These are phyloP conservation scores for Xerocomellus chrysenteron DNA, from an alignment of 768 basidiomycete genomes.

Conservation along the genomic window DNA sequence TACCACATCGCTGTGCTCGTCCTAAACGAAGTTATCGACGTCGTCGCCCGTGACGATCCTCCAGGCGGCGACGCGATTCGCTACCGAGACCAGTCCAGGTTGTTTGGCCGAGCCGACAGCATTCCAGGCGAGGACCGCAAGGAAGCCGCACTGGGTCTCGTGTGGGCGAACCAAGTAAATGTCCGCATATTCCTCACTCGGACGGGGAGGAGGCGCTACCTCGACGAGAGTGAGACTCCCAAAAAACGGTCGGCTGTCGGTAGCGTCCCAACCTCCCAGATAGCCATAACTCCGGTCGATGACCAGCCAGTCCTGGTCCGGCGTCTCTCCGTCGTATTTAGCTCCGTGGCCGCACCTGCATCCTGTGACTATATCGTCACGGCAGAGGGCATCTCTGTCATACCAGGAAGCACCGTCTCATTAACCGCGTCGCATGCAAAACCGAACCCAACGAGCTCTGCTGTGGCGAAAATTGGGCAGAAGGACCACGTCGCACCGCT, in stretches of 20 bases:
- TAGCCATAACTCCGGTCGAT: conserved; percentile 25
- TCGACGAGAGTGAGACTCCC: conserved; percentile 37
- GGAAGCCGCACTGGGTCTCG: conserved; percentile 83
- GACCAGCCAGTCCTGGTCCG: conserved; percentile 58
- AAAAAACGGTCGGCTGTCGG: conserved; percentile 27
- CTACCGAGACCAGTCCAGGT: conserved; percentile 72
- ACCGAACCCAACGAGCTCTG: conserved; percentile 2
- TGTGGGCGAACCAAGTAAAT: conserved; percentile 94
- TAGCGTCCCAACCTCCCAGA: not conserved
- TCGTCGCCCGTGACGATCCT: conserved; percentile 44
- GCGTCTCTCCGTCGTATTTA: conserved; percentile 76
- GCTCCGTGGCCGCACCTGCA: conserved; percentile 52
- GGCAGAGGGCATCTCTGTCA: conserved; percentile 49
- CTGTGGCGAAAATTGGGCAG: not conserved
- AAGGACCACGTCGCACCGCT: conserved; percentile 33
- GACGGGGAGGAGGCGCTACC: conserved; percentile 64
- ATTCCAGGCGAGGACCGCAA: conserved; percentile 60
- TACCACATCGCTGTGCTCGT: conserved; percentile 74
- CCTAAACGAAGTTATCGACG: conserved; percentile 87
- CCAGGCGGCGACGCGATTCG: conserved; percentile 35
- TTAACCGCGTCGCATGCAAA: not conserved
- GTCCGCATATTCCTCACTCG: conserved; percentile 78
- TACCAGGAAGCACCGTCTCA: conserved; percentile 25
- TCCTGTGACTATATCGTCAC: conserved; percentile 79
- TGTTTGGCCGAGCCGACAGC: conserved; percentile 69